Evolutionary conservation across 768 basidiomycete genomes (phyloP), one percentile per base, ranked within the genome.

Genomic region (Suillus decipiens): DNA sequence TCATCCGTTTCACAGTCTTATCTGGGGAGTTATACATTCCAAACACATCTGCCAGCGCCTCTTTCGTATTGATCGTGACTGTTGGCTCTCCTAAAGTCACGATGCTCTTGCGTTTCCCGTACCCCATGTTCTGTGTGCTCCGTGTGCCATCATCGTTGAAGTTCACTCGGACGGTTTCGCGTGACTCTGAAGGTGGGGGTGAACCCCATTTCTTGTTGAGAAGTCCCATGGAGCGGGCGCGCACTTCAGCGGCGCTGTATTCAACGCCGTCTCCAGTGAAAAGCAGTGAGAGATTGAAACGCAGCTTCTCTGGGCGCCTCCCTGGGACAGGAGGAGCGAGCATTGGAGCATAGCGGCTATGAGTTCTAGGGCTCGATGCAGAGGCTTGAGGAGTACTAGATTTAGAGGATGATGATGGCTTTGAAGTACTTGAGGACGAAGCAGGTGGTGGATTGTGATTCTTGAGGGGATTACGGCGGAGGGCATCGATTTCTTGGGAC

Each of bases 51-150:
- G 87, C 91, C 39, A 97, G 82, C 4, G 97, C 97, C 66, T 94
- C 93, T 73, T 95, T 96, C 34, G 97, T 99, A 73, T 97, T 97
- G 69, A 99, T 94, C 1, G 97, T 99, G 7, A 99, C 89, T 0
- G 93, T 94, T 5, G 92, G 91, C 73, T 94, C 92, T 17, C 79
- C 80, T 17, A 75, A 82, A 34, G 75, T 76, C 63, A 78, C 72
- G 37, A 82, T 67, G 64, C 81, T 83, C 76, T 79, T 84, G 60
- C 85, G 78, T 33, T 77, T 78, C 59, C 71, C 68, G 11, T 72
- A 75, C 60, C 77, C 76, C 68, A 74, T 73, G 39, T 77, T 78
- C 42, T 78, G 81, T 31, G 74, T 71, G 42, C 82, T 76, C 67
- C 79, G 83, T 58, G 76, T 76, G 3, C 82, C 84, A 60, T 85